Conservation (phyloP, 2,329 filamentous ascomycete species). For the Geosmithia putterillii region DNA sequence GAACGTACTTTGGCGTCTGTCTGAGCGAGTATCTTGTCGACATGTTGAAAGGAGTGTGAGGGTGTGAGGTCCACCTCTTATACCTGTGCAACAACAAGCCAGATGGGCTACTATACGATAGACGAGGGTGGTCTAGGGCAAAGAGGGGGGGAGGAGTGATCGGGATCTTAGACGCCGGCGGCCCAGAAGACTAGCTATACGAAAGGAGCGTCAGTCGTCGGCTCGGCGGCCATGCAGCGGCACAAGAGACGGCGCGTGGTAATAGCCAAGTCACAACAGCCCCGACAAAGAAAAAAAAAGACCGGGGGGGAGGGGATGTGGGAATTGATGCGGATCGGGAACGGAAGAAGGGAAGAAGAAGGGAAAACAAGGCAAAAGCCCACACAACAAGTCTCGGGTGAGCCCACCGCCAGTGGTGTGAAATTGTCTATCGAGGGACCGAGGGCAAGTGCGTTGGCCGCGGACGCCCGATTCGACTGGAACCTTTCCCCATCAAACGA, state of each 20-base stretch:
- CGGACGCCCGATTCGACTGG: background rate
- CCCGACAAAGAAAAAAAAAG: no score
- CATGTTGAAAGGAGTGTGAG: conserved; percentile 14
- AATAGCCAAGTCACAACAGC: no score
- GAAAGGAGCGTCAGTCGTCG: conserved; percentile 5
- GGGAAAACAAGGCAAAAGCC: background rate
- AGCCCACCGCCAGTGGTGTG: no score
- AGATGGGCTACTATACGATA: background rate
- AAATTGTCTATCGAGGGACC: no score
- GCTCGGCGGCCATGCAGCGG: background rate
- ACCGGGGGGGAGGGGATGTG: no score
- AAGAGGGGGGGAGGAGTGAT: background rate
- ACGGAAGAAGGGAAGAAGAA: background rate
- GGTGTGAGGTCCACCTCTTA: conserved; percentile 1
- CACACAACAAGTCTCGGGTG: background rate
- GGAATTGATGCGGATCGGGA: no score
- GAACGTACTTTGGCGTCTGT: conserved; percentile 23
- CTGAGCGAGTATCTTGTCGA: conserved; percentile 23
- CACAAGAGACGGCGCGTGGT: conserved; percentile 3
- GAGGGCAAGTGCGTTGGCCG: background rate
- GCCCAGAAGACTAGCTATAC: no score
- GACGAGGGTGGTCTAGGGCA: background rate
- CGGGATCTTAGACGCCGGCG: background rate
- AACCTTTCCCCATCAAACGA: background rate
- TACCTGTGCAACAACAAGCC: background rate